Evolutionary conservation across 371 early-diverging fungal genomes (phyloP).

Genomic region (Phascolomyces articulosus): DNA sequence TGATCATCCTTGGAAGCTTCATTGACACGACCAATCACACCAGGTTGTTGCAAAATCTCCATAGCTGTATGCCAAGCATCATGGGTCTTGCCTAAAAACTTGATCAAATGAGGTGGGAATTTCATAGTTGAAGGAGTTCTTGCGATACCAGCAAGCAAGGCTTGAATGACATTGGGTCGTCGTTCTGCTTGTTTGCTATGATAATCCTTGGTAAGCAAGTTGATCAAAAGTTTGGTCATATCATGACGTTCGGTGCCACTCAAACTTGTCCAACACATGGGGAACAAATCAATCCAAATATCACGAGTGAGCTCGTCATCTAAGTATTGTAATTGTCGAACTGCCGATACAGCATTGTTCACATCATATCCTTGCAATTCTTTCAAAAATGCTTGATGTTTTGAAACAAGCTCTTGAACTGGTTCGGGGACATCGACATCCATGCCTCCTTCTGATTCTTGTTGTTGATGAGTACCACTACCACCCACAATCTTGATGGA

Average conservation of each 20-base stretch:
- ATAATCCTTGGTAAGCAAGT: constrained; percentile 89
- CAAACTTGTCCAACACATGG: constrained; percentile 81
- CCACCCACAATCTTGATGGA: constrained; percentile 47
- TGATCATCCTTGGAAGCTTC: constrained; percentile 83
- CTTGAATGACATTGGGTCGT: constrained; percentile 94
- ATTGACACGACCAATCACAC: constrained; percentile 44
- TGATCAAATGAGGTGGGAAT: constrained; percentile 92
- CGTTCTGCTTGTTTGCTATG: constrained; percentile 79
- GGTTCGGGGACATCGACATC: constrained; percentile 37
- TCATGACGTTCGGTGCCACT: constrained; percentile 80
- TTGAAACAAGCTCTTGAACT: constrained; percentile 38
- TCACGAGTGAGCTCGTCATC: constrained; percentile 70
- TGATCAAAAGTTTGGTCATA: constrained; percentile 77
- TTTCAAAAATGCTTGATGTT: constrained; percentile 64
- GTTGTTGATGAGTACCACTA: background rate
- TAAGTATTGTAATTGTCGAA: constrained; percentile 74
- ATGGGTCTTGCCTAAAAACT: constrained; percentile 88
- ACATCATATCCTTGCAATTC: constrained; percentile 58
- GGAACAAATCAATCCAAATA: constrained; percentile 91
- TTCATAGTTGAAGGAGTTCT: constrained; percentile 72
- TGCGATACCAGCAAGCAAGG: constrained; percentile 86
- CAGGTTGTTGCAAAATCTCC: constrained; percentile 70
- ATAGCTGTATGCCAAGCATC: constrained; percentile 91
- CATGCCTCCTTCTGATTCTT: constrained; percentile 16
- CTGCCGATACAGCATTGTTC: constrained; percentile 54